Percentiles rank a stretch among this genome's conserved stretches.
Evolutionary conservation across 192 early-diverging fungal species (phyloP).

Genomic region (Mortierella claussenii): DNA sequence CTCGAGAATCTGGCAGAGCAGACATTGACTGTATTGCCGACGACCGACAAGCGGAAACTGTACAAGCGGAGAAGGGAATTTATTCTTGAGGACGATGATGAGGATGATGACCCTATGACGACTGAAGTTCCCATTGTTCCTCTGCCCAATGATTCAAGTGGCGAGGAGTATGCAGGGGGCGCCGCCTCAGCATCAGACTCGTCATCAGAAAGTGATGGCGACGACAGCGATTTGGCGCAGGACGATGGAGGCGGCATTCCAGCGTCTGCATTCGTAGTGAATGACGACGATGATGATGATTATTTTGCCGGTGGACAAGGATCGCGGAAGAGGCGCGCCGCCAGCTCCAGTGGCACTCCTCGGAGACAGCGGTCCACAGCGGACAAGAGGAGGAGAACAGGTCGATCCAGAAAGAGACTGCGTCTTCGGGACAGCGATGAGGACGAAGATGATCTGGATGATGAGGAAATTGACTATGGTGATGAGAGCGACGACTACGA

Average conservation of each 20-base stretch:
- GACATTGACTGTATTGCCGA: conserved; percentile 31
- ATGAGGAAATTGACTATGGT: conserved; percentile 54
- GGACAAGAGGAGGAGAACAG: conserved; percentile 13
- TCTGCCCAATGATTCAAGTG: conserved; percentile 69
- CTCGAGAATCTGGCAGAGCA: conserved; percentile 58
- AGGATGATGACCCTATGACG: conserved; percentile 53
- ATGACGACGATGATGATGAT: conserved; percentile 61
- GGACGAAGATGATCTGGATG: conserved; percentile 52
- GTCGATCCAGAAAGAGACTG: conserved; percentile 23
- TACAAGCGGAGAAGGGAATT: conserved; percentile 39
- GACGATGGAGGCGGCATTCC: conserved; percentile 16
- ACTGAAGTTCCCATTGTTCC: conserved; percentile 59
- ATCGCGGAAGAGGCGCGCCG: conserved; percentile 33
- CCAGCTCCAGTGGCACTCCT: conserved; percentile 31
- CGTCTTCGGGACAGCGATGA: conserved; percentile 44
- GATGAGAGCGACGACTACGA: conserved; percentile 30
- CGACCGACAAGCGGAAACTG: conserved; percentile 45
- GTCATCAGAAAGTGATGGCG: conserved; percentile 62
- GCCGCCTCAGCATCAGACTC: conserved; percentile 44
- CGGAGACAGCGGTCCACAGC: conserved; percentile 25
- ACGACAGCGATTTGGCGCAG: conserved; percentile 53
- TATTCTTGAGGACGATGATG: conserved; percentile 50
- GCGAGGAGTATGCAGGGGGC: conserved; percentile 65
- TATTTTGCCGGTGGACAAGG: conserved; percentile 38
- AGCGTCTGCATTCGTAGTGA: conserved; percentile 31